Evolutionary conservation across 495 filamentous ascomycete genomes (phyloP), one percentile per base, ranked within the genome.

Genomic region (Aspergillus panamensis): DNA sequence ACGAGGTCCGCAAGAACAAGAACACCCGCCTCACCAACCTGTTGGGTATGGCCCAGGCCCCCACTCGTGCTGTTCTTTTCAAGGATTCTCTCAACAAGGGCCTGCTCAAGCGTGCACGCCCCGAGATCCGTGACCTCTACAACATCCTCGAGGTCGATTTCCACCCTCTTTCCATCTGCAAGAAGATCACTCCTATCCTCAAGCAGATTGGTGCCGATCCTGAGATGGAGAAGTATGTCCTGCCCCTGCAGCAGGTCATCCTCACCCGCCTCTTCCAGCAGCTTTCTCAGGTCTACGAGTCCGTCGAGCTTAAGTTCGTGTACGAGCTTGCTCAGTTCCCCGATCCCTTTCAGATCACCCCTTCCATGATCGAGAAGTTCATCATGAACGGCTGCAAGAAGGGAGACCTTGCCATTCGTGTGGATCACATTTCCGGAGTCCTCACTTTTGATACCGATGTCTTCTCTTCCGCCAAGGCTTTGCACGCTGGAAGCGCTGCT

Each of bases 331-430:
- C 94, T 55, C 84, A 94, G 70, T 98, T 98, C 80, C 94, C 94
- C 30, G 92, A 96, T 64, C 93, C 94, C 21, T 97, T 95, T 84
- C 88, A 96, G 77, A 91, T 97, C 62, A 88, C 82, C 60, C 87
- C 89, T 39, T 86, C 84, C 62, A 96, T 89, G 60, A 96, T 98
- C 57, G 94, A 98, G 78, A 98, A 98, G 78, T 98, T 98, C 82
- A 97, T 98, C 81, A 98, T 98, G 94, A 98, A 98, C 75, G 94
- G 94, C 58, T 97, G 94, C 82, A 98, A 98, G 84, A 98, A 98
- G 82, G 94, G 94, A 31, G 95, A 98, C 65, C 82, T 98, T 48
- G 87, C 94, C 43, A 96, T 98, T 67, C 92, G 94, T 56, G 89
- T 98, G 66, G 89, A 97, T 66, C 94, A 98, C 72, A 90, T 90